A percentile compares a stretch with the other conserved stretches of the same genome.
Evolutionary conservation across 495 filamentous ascomycete genomes (phyloP).

Genomic region (Rhizodiscina lignyota): DNA sequence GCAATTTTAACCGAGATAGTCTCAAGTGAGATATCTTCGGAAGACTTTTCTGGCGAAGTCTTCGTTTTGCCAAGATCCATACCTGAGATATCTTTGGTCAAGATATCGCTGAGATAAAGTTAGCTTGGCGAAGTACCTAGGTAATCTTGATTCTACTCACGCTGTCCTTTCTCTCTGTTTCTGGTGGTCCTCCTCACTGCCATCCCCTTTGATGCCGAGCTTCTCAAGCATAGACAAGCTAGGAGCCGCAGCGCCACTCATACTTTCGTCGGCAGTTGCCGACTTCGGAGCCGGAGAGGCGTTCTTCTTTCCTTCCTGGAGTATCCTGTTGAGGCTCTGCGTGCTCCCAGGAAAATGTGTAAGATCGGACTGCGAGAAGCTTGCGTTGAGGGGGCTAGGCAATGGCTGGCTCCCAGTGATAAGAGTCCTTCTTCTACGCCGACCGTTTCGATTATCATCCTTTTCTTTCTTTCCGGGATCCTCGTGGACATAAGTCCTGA

Average conservation of each 20-base stretch:
- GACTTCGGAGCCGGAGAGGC: not conserved
- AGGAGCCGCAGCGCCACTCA: too few species aligned
- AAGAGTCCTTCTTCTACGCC: slow-evolving; percentile 74
- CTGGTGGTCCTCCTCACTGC: slow-evolving; percentile 49
- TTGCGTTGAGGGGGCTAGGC: slow-evolving; percentile 85
- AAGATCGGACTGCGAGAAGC: slow-evolving; percentile 60
- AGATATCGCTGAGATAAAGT: slow-evolving; percentile 47
- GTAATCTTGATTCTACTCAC: slow-evolving; percentile 34
- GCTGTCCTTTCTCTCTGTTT: slow-evolving; percentile 86
- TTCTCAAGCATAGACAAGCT: slow-evolving; percentile 40
- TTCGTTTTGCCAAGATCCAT: slow-evolving; percentile 74
- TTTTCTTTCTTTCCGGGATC: slow-evolving; percentile 55
- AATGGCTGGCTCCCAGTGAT: slow-evolving; percentile 96
- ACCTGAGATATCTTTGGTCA: slow-evolving; percentile 83
- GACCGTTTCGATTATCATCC: slow-evolving; percentile 88
- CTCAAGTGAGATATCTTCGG: slow-evolving; percentile 37
- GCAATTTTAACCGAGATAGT: slow-evolving; percentile 98
- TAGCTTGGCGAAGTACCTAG: slow-evolving; percentile 2
- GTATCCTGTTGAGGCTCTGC: slow-evolving; percentile 62
- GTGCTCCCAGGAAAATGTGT: slow-evolving; percentile 47
- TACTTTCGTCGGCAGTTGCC: too few species aligned
- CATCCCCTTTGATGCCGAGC: slow-evolving; percentile 39
- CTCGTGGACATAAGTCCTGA: slow-evolving; percentile 85
- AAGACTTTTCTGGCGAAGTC: slow-evolving; percentile 23
- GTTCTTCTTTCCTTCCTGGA: slow-evolving; percentile 48